These are phyloP conservation scores for Suhomyces guaymorum DNA, from an alignment of 1,139 yeast genomes.

Conservation along the genomic window DNA sequence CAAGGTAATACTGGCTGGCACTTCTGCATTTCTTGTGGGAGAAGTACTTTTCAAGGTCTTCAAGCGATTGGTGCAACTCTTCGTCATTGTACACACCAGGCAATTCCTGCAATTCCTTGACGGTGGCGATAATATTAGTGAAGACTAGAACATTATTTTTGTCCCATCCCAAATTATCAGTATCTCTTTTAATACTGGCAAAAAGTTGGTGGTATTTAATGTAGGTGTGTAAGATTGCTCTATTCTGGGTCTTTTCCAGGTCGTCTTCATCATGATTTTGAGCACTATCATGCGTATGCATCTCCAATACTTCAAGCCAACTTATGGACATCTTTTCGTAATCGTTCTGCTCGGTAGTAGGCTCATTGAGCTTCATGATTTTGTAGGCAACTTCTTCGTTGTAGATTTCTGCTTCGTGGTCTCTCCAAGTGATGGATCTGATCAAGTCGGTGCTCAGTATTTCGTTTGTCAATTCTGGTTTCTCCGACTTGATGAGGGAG, in stretches of 20 bases:
- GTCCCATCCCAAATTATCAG: no score
- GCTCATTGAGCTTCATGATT: constrained; percentile 44
- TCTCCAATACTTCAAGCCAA: constrained; percentile 42
- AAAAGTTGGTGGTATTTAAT: constrained; percentile 68
- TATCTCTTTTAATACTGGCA: constrained; percentile 74
- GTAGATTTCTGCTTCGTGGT: constrained; percentile 64
- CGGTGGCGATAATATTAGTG: constrained; percentile 47
- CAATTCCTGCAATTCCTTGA: constrained; percentile 65
- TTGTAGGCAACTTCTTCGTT: constrained; percentile 74
- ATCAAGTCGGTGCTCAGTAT: constrained; percentile 31
- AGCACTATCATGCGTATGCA: constrained; percentile 22
- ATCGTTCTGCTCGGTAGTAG: constrained; percentile 24
- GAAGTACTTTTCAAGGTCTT: constrained; percentile 50
- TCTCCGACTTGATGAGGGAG: constrained; percentile 39
- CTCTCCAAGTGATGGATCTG: constrained; percentile 63
- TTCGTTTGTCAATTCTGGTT: constrained; percentile 44
- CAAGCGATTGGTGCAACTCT: constrained; percentile 56
- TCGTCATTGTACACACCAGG: constrained; percentile 94
- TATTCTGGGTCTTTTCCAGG: constrained; percentile 61
- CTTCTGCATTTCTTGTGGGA: constrained; percentile 41
- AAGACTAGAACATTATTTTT: constrained; percentile 53
- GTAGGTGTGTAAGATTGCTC: constrained; percentile 74
- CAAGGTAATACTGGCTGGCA: constrained; percentile 53
- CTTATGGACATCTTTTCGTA: constrained; percentile 33
- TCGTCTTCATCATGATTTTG: constrained; percentile 47